These are phyloP conservation scores for Alternaria atra DNA, from an alignment of 2,329 filamentous ascomycete genomes.

Conservation along the genomic window DNA sequence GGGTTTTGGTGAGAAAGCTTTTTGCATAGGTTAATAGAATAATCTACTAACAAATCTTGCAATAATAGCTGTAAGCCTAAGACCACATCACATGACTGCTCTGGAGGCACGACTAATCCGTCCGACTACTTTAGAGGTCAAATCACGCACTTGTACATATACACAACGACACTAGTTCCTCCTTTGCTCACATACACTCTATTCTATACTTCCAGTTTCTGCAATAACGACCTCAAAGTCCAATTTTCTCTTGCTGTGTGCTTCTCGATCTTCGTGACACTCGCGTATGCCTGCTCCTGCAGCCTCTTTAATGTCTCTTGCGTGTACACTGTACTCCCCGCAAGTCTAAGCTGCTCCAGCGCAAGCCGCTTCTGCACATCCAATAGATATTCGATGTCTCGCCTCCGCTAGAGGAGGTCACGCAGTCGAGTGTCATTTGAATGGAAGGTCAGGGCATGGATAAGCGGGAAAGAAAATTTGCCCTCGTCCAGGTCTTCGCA, in stretches of 20 bases:
- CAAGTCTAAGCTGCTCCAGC: background rate
- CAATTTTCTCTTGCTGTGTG: background rate
- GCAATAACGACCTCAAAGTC: constrained; percentile 5
- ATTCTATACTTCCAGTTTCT: background rate
- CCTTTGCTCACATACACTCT: too few relatives aligned
- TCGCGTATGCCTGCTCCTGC: background rate
- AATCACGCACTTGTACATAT: constrained; percentile 4
- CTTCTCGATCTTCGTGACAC: background rate
- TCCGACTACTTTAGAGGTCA: constrained; percentile 8
- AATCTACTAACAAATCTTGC: too few relatives aligned
- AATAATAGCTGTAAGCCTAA: constrained; percentile 2
- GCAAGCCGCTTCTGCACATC: constrained; percentile 3
- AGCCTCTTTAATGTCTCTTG: background rate
- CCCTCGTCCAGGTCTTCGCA: constrained; percentile 93
- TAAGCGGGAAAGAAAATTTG: constrained; percentile 72
- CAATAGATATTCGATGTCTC: background rate
- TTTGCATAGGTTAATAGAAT: too few relatives aligned
- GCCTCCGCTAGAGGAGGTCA: background rate
- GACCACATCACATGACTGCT: constrained; percentile 14
- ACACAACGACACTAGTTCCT: background rate
- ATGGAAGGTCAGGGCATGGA: background rate
- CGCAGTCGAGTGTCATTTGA: background rate
- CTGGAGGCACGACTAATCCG: constrained; percentile 9
- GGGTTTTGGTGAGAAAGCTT: too few relatives aligned
- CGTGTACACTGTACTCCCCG: constrained; percentile 1